Evolutionary conservation across 1,284 basidiomycete species (phyloP), one percentile per base, ranked within the genome.

Genomic region (Apiotrichum mycotoxinovorans): DNA sequence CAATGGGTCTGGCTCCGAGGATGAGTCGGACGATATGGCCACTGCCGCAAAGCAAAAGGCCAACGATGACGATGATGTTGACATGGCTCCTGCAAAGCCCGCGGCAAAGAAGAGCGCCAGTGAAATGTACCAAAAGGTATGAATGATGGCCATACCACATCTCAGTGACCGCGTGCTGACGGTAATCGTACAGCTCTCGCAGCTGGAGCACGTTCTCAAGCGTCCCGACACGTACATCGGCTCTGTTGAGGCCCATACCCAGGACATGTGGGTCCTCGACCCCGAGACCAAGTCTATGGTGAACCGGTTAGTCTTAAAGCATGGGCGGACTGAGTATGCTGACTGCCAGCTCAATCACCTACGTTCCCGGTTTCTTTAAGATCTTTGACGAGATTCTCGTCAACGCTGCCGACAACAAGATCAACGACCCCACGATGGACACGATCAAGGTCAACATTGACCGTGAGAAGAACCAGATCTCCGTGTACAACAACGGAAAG

Each of bases 391-490:
- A 99, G 79, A 99, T 99, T 69, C 82, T 99, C 8, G 96, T 99
- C 68, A 99, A 99, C 74, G 96, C 96, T 20, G 96, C 96, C 9
- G 96, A 99, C 76, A 97, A 98, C 80, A 98, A 98, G 92, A 89
- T 94, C 71, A 94, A 94, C 63, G 93, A 96, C 75, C 56, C 84
- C 1, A 84, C 72, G 52, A 96, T 96, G 93, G 88, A 93, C 78
- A 84, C 85, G 9, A 80, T 97, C 72, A 95, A 93, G 77, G 84
- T 96, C 60, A 86, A 78, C 34, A 90, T 98, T 58, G 86, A 98
- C 75, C 78, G 86, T 25, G 91, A 94, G 62, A 85, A 87, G 66
- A 86, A 87, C 66, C 83, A 82, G 12, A 98, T 99, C 68, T 91
- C 89, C 5, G 90, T 98, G 17, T 88, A 86, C 81, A 99, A 99